Conservation (phyloP, 495 filamentous ascomycete species). For the Penicilliopsis zonata region DNA sequence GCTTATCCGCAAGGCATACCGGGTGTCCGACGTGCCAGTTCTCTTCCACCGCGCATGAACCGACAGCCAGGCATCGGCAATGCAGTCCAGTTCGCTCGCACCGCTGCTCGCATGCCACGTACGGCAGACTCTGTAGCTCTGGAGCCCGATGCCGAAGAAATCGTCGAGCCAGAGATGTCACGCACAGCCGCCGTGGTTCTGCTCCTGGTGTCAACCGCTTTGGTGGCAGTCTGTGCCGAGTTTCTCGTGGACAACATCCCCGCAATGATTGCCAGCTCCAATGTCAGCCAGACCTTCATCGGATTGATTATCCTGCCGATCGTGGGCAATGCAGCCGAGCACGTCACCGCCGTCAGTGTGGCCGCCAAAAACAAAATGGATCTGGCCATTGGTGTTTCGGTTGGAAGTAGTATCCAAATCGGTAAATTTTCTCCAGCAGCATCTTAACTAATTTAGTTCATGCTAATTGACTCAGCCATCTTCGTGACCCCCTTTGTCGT, state of each 20-base stretch:
- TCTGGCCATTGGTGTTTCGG: conserved; percentile 78
- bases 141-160: conserved; percentile 26
- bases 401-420: conserved; percentile 76
- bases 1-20: conserved; percentile 24
- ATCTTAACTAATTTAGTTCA: too few species aligned
- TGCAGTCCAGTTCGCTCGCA: conserved; percentile 29
- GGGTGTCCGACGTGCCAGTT: conserved; percentile 64
- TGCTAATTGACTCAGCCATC: too few species aligned
- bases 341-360: conserved; percentile 80
- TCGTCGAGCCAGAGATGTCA: conserved; percentile 51
- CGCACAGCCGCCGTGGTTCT: conserved; percentile 62
- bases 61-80: conserved; percentile 28
- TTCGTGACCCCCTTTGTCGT: conserved; percentile 86
- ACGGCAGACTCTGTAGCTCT: conserved; percentile 10
- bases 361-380: conserved; percentile 96
- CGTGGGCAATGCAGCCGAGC: conserved; percentile 86
- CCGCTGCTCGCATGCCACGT: conserved; percentile 19
- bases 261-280: conserved; percentile 50
- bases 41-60: conserved; percentile 60
- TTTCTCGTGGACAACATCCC: conserved; percentile 77
- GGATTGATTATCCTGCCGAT: conserved; percentile 84
- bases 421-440: conserved; percentile 16
- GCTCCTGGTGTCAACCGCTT: conserved; percentile 60
- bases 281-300: conserved; percentile 68
- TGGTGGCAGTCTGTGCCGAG: conserved; percentile 80